A percentile compares a stretch with the other conserved stretches of the same genome.
Conservation (phyloP, 768 basidiomycete species). For the Sporobolomyces roseus region DNA sequence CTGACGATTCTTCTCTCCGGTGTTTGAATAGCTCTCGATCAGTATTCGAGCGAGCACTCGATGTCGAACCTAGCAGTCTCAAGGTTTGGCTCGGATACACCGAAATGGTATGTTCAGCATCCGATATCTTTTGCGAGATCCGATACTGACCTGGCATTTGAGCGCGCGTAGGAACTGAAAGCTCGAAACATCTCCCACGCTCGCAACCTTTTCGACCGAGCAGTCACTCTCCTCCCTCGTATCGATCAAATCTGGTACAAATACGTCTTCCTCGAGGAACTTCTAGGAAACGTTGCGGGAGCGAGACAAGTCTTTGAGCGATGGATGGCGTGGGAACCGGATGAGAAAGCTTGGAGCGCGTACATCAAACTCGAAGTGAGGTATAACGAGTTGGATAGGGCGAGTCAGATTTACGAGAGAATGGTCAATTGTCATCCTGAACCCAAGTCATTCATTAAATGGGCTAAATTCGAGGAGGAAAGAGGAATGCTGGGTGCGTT, state of each 20-base stretch:
- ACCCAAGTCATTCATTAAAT: constrained; percentile 63
- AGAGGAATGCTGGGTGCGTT: constrained; percentile 57
- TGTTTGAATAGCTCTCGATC: constrained; percentile 62
- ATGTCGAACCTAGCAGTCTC: constrained; percentile 83
- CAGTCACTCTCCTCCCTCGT: constrained; percentile 90
- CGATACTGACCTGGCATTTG: too few relatives aligned
- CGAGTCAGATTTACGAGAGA: constrained; percentile 85
- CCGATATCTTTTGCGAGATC: too few relatives aligned
- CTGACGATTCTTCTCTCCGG: background rate
- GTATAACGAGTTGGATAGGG: constrained; percentile 85
- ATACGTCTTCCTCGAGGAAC: constrained; percentile 96
- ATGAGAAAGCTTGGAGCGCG: constrained; percentile 99
- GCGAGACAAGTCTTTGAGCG: constrained; percentile 97
- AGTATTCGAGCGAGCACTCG: constrained; percentile 92
- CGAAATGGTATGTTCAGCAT: constrained; percentile 61
- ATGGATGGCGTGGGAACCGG: constrained; percentile 99
- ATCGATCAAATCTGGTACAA: constrained; percentile 99
- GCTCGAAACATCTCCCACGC: constrained; percentile 95
- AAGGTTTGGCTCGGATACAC: constrained; percentile 92
- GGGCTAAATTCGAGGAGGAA: constrained; percentile 63
- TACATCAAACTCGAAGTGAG: constrained; percentile 97
- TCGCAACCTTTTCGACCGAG: constrained; percentile 93
- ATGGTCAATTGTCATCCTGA: constrained; percentile 65
- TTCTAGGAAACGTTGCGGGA: constrained; percentile 90
- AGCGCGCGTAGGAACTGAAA: constrained; percentile 82